Evolutionary conservation across 768 basidiomycete species (phyloP), one percentile per base, ranked within the genome.

Genomic region (Rhizopogon salebrosus): DNA sequence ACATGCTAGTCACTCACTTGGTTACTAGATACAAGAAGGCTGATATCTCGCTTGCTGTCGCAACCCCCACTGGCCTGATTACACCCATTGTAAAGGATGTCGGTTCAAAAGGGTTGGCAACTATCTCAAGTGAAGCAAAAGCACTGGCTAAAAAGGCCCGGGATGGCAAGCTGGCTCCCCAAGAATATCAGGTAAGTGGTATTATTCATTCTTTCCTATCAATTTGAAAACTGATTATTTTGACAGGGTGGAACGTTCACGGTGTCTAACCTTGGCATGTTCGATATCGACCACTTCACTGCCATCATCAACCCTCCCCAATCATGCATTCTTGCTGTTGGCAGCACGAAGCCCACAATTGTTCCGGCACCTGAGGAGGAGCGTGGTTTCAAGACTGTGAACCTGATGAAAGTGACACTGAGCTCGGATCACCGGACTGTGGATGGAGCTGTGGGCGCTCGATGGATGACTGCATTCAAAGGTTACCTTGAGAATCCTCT

Each of bases 241-340:
- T 48, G 7, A 9, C 57, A 93, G 89, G 97, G 97, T 51, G 97
- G 97, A 45, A 91, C 95, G 11, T 98, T 99, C 76, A 98, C 97
- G 40, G 92, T 99, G 68, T 99, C 97, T 54, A 99, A 99, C 75
- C 80, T 99, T 52, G 97, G 97, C 72, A 99, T 99, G 97, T 97
- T 80, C 66, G 95, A 89, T 56, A 82, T 98, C 64, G 82, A 85
- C 51, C 89, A 94, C 72, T 99, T 99, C 72, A 98, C 95, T 13
- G 97, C 97, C 42, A 98, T 99, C 75, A 95, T 99, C 82, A 99
- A 99, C 79, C 84, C 89, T 13, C 97, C 97, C 23, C 97, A 98
- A 72, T 91, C 92, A 42, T 98, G 95, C 73, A 99, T 98, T 64
- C 86, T 99, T 55, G 97, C 97, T 41, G 84, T 98, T 61, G 95